Conservation (phyloP, 345 rosid genomes). For the Barbarea vulgaris region DNA sequence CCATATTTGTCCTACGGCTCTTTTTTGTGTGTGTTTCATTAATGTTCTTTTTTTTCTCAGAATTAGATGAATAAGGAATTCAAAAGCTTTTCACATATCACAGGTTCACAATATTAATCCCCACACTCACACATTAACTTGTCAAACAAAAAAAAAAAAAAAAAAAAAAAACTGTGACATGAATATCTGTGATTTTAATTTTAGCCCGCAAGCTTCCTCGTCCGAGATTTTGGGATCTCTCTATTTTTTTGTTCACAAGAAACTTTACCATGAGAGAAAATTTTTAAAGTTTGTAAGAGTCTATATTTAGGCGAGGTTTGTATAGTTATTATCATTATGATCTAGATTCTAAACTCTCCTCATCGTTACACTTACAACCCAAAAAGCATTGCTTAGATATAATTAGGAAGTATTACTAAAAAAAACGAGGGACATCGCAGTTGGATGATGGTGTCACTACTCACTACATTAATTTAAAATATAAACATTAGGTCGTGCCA, state of each 20-base stretch:
- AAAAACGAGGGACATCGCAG: neutral
- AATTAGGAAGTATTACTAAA: neutral
- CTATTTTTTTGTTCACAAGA: neutral
- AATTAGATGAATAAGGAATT: no score
- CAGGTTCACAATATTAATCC: neutral
- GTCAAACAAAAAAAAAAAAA: neutral
- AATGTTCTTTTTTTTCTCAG: neutral
- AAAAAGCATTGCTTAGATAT: neutral
- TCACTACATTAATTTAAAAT: constrained; percentile 5
- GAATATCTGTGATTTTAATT: neutral
- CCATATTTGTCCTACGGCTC: neutral
- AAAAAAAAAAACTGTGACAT: neutral
- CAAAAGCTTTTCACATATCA: neutral
- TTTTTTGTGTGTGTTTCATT: no score
- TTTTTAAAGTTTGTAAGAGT: neutral
- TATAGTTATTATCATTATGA: neutral
- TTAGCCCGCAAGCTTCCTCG: neutral
- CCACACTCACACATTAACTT: no score
- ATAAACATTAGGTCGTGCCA: constrained; percentile 18
- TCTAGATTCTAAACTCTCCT: constrained; percentile 5
- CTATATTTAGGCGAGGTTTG: neutral
- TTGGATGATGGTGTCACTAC: constrained; percentile 24
- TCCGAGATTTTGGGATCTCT: neutral
- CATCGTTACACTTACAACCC: neutral
- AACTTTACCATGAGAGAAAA: neutral